Evolutionary conservation across 441 rosid species (phyloP), one percentile per base, ranked within the genome.

Genomic region (Arabidopsis hybrid): DNA sequence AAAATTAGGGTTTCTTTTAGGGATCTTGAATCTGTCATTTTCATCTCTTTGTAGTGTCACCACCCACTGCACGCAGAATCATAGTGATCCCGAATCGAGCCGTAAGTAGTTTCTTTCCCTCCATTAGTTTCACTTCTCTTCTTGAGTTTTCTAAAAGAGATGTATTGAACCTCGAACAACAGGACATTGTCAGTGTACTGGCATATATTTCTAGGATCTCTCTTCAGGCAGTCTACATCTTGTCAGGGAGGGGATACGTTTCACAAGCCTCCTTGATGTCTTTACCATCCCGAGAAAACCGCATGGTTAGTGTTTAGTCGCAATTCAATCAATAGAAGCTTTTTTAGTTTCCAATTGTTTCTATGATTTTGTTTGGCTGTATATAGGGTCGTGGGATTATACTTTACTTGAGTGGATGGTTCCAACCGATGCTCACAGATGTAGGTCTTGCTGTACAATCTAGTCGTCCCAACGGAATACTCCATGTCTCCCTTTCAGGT

Each of bases 371-470:
- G 29, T 8, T 2, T 16, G 31, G 55, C 55, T 50, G 7, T 16
- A 7, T 7, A 50, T 1, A 50, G 55, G 26, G 55, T 16, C 29
- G 29, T 16, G 55, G 31, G 29, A 7, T 17, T 2, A 50, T 50
- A 17, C 55, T 50, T 50, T 50, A 50, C 55, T 3, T 50, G 55
- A 50, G 55, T 50, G 55, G 55, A 2, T 50, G 55, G 55, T 50
- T 50, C 29, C 55, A 17, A 17, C 55, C 16, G 2, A 17, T 8
- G 31, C 2, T 50, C 29, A 8, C 31, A 50, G 3, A 0, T 7
- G 4, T 4, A 50, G 29, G 12, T 3, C 5, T 7, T 16, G 31
- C 1, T 46, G 14, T 46, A 46, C 51, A 18, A 46, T n/a, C 29
- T 16, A 50, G 55, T 50, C 31, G 5, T 1, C 4, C 29, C 55